Base-by-base conservation (phyloP, 768 basidiomycete species). In the Saitozyma sp. region DNA sequence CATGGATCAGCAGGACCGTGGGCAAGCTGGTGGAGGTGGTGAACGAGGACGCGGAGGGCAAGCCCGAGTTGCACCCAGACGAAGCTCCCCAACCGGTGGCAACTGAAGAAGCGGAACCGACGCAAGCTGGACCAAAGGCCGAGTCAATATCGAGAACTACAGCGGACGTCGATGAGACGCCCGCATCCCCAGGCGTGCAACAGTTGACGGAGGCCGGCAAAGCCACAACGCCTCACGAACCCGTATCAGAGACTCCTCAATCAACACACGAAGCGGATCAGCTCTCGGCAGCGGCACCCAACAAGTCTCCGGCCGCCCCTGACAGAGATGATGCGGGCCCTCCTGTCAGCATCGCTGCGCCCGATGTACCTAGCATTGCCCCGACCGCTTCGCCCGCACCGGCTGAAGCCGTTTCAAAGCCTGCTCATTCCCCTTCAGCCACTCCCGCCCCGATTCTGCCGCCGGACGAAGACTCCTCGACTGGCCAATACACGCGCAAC, bases 1-100 rank as follows among this genome's bases (percentile, higher is more conserved):
- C 72, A 14, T 79, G 75, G 76, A 62, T 79, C 56, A 72, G 70
- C 54, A 65, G 78, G 64, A 76, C 74, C 6, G 70, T 73, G 20
- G 70, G 68, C 9, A 72, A 61, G 63, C 42, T 61, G 50, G 62
- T 67, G 38, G 67, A 68, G 58, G 61, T 69, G 14, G 55, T 64
- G 3, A 46, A 55, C 14, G 64, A 62, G n/a, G 57, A 56, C 0
- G 58, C 39, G 52, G 17, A 43, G 2, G 51, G 19, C 37, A 38
- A 9, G 16, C 40, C 29, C 54, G 40, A 10, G 29, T 13, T 3
- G 3, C 37, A 16, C 11, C 37, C 51, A 17, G 6, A 46, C n/a
- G 45, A 17, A 46, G 5, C 29, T 29, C 29, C 5, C 5, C 29
- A 29, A 29, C 45, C 45, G 11, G 11, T 17, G 45, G n/a, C 13